phyloP scores from a whole-genome alignment of 2,329 filamentous ascomycete genomes.

The Nemania sp. region DNA sequence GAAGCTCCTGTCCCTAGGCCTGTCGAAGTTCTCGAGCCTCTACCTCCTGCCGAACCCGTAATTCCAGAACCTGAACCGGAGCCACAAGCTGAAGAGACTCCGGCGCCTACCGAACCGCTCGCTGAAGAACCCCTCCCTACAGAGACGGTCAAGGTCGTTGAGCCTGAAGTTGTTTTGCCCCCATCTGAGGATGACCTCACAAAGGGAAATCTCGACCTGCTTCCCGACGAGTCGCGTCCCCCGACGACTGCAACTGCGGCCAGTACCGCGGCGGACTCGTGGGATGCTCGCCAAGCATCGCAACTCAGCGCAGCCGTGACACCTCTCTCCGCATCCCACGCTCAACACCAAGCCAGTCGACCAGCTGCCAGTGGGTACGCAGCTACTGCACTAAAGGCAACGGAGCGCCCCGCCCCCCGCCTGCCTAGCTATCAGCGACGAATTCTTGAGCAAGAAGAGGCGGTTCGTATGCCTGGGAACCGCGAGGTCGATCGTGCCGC shows the following conservation, averaged over 20 bases:
- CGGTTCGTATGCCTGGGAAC: slow-evolving; percentile 97
- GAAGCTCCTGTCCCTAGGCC: slow-evolving; percentile 53
- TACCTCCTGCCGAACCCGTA: slow-evolving; percentile 49
- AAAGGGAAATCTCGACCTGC: slow-evolving; percentile 87
- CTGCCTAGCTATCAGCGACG: slow-evolving; percentile 82
- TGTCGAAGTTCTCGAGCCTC: slow-evolving; percentile 50
- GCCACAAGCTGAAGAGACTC: slow-evolving; percentile 43
- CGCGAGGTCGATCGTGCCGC: slow-evolving; percentile 90
- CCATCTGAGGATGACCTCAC: slow-evolving; percentile 84
- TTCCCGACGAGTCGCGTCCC: slow-evolving; percentile 79
- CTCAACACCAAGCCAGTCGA: slow-evolving; percentile 62
- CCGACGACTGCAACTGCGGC: slow-evolving; percentile 80
- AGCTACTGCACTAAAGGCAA: slow-evolving; percentile 81
- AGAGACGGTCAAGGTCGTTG: slow-evolving; percentile 48
- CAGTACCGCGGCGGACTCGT: slow-evolving; percentile 86
- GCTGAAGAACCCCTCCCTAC: slow-evolving; percentile 38
- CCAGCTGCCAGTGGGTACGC: slow-evolving; percentile 74
- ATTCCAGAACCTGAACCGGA: slow-evolving; percentile 47
- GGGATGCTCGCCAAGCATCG: slow-evolving; percentile 69
- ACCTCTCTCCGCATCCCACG: slow-evolving; percentile 66
- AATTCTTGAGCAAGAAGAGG: slow-evolving; percentile 92
- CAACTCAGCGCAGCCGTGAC: slow-evolving; percentile 64
- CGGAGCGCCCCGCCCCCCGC: slow-evolving; percentile 64
- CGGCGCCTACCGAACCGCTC: slow-evolving; percentile 38
- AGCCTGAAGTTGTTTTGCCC: slow-evolving; percentile 61